These are phyloP conservation scores for Gigaspora rosea DNA, from an alignment of 192 early-diverging fungal genomes.

Conservation along the genomic window DNA sequence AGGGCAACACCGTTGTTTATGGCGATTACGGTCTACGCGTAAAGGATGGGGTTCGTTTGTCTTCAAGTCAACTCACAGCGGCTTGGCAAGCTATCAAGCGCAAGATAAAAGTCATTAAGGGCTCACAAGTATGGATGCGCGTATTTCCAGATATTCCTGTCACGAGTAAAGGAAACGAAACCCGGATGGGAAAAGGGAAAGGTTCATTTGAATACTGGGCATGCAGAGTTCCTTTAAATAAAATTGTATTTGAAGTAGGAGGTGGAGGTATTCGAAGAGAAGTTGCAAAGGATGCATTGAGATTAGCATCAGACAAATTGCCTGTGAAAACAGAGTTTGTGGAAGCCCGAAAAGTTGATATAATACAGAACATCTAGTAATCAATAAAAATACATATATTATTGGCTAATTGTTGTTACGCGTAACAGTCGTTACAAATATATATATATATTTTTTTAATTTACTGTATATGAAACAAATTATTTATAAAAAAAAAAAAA, in stretches of 20 bases:
- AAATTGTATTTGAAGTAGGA: constrained; percentile 87
- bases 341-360: background rate
- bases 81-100: constrained; percentile 72
- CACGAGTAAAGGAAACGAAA: constrained; percentile 86
- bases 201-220: constrained; percentile 93
- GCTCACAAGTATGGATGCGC: constrained; percentile 78
- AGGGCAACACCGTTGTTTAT: constrained; percentile 83
- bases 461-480: too few relatives aligned
- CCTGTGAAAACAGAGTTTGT: constrained; percentile 75
- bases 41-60: constrained; percentile 78
- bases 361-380: too few relatives aligned
- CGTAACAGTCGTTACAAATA: too few relatives aligned
- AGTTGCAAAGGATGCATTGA: constrained; percentile 75
- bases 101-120: constrained; percentile 88
- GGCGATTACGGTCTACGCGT: constrained; percentile 94
- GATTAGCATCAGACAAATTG: constrained; percentile 62
- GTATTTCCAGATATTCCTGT: constrained; percentile 94
- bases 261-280: constrained; percentile 78
- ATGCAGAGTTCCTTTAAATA: constrained; percentile 83
- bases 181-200: constrained; percentile 98
- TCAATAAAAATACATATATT: too few relatives aligned
- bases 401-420: too few relatives aligned
- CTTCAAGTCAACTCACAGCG: constrained; percentile 81
- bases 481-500: too few relatives aligned
- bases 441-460: too few relatives aligned